Conservation (phyloP, 169 alveolate genomes). For the Babesia microti region DNA sequence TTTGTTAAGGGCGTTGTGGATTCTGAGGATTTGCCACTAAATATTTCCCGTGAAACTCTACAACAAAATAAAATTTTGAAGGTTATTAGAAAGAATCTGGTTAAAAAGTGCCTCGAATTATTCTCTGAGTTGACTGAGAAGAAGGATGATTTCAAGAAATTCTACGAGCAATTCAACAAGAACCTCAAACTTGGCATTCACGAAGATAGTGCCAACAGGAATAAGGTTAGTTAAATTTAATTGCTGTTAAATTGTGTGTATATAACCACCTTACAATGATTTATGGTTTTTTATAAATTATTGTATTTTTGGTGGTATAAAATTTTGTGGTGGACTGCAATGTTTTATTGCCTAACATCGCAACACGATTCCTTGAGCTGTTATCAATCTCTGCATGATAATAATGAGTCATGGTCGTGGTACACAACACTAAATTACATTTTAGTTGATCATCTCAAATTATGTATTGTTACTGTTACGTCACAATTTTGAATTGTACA, state of each 20-base stretch:
- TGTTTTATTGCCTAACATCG: too few relatives aligned
- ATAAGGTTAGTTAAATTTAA: constrained; percentile 65
- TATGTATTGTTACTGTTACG: too few relatives aligned
- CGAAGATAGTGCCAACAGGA: constrained; percentile 94
- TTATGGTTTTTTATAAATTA: too few relatives aligned
- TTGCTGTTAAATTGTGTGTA: neutral
- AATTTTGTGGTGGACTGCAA: too few relatives aligned
- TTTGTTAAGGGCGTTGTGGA: constrained; percentile 99
- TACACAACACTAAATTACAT: too few relatives aligned
- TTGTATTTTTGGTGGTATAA: too few relatives aligned
- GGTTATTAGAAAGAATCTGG: constrained; percentile 95
- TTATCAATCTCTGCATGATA: too few relatives aligned
- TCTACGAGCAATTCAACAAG: constrained; percentile 98
- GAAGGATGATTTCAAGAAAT: constrained; percentile 97
- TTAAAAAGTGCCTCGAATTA: constrained; percentile 96
- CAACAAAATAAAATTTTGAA: constrained; percentile 97
- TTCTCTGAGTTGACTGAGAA: constrained; percentile 95
- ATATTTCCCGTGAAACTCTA: constrained; percentile 94
- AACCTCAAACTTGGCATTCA: constrained; percentile 97
- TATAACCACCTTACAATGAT: too few relatives aligned
- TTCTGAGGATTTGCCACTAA: constrained; percentile 98
- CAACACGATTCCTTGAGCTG: too few relatives aligned
- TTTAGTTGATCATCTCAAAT: too few relatives aligned
- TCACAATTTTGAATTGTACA: too few relatives aligned
- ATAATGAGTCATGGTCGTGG: too few relatives aligned